These are phyloP conservation scores for Epichloe coenophiala DNA, from an alignment of 2,329 filamentous ascomycete genomes.

Conservation along the genomic window DNA sequence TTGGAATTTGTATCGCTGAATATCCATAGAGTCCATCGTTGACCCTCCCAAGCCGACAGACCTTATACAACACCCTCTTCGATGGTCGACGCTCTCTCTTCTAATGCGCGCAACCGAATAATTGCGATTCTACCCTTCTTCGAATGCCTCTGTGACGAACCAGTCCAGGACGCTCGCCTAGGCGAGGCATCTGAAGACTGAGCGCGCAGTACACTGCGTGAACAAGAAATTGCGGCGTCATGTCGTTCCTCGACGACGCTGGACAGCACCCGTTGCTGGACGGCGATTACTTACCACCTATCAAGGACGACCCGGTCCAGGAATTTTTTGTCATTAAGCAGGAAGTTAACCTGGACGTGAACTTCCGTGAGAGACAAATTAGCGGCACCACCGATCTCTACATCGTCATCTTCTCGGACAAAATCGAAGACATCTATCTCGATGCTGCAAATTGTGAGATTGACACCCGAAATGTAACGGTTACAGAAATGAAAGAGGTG, in stretches of 20 bases:
- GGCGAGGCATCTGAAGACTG: slow-evolving; percentile 3
- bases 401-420: slow-evolving; percentile 50
- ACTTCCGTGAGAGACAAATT: slow-evolving; percentile 64
- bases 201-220: not conserved
- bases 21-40: not conserved
- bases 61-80: not conserved
- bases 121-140: not conserved
- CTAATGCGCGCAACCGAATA: not conserved
- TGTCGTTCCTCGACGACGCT: slow-evolving; percentile 2
- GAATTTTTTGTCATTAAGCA: slow-evolving; percentile 57
- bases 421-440: slow-evolving; percentile 43
- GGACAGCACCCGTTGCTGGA: slow-evolving; percentile 17
- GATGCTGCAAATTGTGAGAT: slow-evolving; percentile 51
- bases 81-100: not conserved
- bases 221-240: not conserved
- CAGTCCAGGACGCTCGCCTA: slow-evolving; percentile 2
- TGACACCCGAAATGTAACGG: slow-evolving; percentile 37
- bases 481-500: slow-evolving; percentile 27
- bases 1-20: not conserved
- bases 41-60: not conserved
- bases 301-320: slow-evolving; percentile 22
- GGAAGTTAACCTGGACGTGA: slow-evolving; percentile 77
- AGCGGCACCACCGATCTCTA: slow-evolving; percentile 72
- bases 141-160: slow-evolving; percentile 2
- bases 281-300: slow-evolving; percentile 19